These are phyloP conservation scores for Stemphylium vesicarium DNA, from an alignment of 2,329 filamentous ascomycete genomes.

Conservation along the genomic window DNA sequence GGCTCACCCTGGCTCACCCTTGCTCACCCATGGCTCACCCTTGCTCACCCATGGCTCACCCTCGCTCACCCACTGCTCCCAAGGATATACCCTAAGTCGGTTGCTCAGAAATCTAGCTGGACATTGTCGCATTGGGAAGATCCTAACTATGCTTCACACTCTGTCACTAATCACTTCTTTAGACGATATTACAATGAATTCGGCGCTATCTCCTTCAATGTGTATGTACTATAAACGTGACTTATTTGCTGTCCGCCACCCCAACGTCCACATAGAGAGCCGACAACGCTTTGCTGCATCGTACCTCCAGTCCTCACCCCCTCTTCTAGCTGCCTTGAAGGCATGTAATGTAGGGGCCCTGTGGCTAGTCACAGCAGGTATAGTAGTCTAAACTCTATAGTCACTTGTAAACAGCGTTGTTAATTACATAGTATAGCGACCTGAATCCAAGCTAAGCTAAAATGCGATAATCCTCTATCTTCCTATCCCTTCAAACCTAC, in stretches of 20 bases:
- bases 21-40: no score
- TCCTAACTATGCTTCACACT: background rate
- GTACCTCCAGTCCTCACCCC: background rate
- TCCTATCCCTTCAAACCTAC: background rate
- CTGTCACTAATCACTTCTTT: background rate
- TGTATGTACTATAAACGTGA: background rate
- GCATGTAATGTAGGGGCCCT: background rate
- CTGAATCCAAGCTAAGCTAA: background rate
- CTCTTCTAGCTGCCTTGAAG: background rate
- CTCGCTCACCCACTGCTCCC: no score
- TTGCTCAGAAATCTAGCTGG: no score
- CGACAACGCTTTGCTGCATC: background rate
- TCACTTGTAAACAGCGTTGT: background rate
- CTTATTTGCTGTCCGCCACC: background rate
- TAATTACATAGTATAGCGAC: background rate
- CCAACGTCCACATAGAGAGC: background rate
- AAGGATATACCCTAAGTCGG: no score
- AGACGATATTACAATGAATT: background rate
- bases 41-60: no score
- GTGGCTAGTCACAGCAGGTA: background rate
- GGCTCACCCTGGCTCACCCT: no score
- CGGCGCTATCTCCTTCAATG: background rate
- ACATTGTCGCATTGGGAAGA: background rate
- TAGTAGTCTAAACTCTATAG: no score
- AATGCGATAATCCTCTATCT: background rate